Evolutionary conservation across 441 rosid species (phyloP), one percentile per base, ranked within the genome.

Genomic region (Macaranga tanarius): DNA sequence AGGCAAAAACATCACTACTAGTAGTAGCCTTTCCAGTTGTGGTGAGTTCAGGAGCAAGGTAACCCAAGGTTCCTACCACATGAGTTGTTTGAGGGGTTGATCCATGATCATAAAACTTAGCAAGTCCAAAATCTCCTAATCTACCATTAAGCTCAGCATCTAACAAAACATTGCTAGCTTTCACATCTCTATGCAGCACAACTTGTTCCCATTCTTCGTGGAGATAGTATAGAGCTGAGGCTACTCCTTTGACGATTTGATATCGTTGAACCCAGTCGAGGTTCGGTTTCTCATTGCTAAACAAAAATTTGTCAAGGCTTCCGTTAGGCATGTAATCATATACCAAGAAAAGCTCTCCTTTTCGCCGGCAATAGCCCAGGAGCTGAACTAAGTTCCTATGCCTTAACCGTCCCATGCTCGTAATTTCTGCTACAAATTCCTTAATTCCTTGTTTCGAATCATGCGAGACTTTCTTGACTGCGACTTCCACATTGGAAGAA

Each of bases 1-100:
- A 88, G 10, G 95, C 80, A 59, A 77, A 89, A 2, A 91, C 87
- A 76, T 91, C 91, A 1, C 87, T 79, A 69, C 69, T 59, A 0
- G 84, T 81, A 19, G 85, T 85, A 25, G 90, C 83, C 80, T 73
- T 88, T 7, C 91, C 96, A 0, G 82, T 84, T 42, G 77, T 70
- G 0, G 82, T 60, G 11, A 90, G 79, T 79, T 90, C 91, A 3
- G 84, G 88, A 19, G 86, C 86, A 19, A 85, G 45, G 51, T 82
- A 85, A 12, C 81, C 86, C 12, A 81, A 44, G 0, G 86, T 85
- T 42, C 88, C 86, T 2, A 78, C 80, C 52, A 83, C 65, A 42
- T 10, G 51, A 10, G 84, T 80, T n/a, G 82, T 73, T 10, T 67
- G 77, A 22, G 72, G 69, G n/a, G 62, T 34, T 1, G 75, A 50